Conservation (phyloP, 176 grass and related monocot species). For the Sorghum bicolor region Sorghum_bicolor_NCBIv3 NC_012870.2:65934501-65935000, state of each 20-base stretch:
- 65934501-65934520: background rate
- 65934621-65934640: background rate
- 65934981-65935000: background rate
- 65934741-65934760: background rate
- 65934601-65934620: background rate
- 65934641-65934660: conserved; percentile 27
- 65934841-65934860: conserved; percentile 58
- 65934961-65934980: background rate
- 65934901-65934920: conserved; percentile 4
- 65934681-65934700: background rate
- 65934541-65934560: background rate
- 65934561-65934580: background rate
- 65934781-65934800: conserved; percentile 22
- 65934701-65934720: background rate
- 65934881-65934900: conserved; percentile 72
- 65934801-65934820: conserved; percentile 89
- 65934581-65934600: background rate
- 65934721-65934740: background rate
- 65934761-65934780: background rate
- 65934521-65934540: conserved; percentile 15
- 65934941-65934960: background rate
- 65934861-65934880: conserved; percentile 54
- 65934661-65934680: background rate
- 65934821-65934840: conserved; percentile 60
- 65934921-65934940: background rate